A percentile compares a stretch with the other conserved stretches of the same genome.
phyloP scores from a whole-genome alignment of 176 grass and related monocot genomes.

The Bonia amplexicaulis region DNA sequence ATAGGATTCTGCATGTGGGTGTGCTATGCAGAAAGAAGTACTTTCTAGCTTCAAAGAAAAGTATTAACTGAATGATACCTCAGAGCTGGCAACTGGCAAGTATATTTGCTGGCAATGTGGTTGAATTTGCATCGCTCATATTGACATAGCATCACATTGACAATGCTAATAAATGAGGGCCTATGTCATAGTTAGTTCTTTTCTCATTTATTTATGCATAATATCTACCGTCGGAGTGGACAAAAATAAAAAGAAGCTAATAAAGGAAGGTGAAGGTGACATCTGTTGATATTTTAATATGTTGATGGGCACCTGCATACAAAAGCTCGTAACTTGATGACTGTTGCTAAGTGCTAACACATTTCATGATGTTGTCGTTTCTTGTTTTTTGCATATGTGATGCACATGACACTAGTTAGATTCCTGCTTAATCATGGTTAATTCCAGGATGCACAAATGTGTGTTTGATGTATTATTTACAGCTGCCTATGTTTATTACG shows the following conservation, averaged over 20 bases:
- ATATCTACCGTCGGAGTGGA: neutral
- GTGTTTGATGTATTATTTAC: neutral
- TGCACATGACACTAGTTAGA: neutral
- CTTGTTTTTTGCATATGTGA: conserved; percentile 9
- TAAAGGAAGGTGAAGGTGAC: neutral
- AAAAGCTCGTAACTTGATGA: neutral
- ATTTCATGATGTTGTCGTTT: conserved; percentile 3
- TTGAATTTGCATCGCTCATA: neutral
- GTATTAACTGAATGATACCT: neutral
- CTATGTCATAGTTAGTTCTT: neutral
- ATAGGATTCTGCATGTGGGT: neutral
- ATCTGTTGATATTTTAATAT: neutral
- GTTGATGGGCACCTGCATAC: neutral
- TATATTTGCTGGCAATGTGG: neutral
- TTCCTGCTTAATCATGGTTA: conserved; percentile 15
- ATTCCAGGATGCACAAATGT: conserved; percentile 5
- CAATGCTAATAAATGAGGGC: neutral
- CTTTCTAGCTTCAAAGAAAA: conserved; percentile 23
- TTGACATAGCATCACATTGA: neutral
- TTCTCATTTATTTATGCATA: neutral
- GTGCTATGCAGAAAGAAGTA: neutral
- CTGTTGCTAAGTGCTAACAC: neutral
- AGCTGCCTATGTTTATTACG: conserved; percentile 2
- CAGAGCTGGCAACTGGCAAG: neutral
- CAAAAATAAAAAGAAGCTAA: neutral